Base-by-base conservation (phyloP, 805 yeast genomes). In the Tetrapisispora nanseiensis region DNA sequence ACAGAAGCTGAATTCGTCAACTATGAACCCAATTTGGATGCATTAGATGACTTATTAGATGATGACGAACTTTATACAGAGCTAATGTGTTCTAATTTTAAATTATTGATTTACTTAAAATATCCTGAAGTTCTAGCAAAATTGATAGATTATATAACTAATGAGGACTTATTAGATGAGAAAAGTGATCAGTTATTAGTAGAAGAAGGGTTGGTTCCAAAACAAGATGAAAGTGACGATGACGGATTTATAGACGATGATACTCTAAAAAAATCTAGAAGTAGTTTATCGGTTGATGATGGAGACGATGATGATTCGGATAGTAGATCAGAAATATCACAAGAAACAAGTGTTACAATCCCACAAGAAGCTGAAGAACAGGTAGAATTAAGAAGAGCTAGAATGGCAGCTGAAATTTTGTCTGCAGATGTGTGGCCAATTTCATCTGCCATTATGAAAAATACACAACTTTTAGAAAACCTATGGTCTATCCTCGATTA, bases 351-450 rank as follows among this genome's bases (percentile, higher is more conserved):
- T 42, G 54, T 45, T 12, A 51, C 57, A 6, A 40, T 51, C 18
- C 57, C 57, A 9, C 55, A 57, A 11, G 71, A 68, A 43, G 61
- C 63, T 4, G 65, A 63, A 26, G 65, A 65, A 35, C 66, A 65
- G 39, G 63, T 50, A 2, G 68, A 63, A 35, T 46, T 59, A 2
- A 58, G 71, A 51, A 57, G 75, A 46, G 79, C 86, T 1, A 80
- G 78, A 43, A 71, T 82, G 51, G 87, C 95, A 6, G 86, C 95
- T 2, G 97, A 92, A 59, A 81, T 92, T 33, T 68, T 92, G 37
- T 77, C 90, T 32, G 86, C 92, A 4, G 97, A 90, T 56, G 89
- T 87, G 8, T 90, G 97, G 96, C 82, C 94, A 2, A 69, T 92
- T 30, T 83, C 95, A 1, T 95, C 89, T 51, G 80, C 95, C 1